These are phyloP conservation scores for Coprinopsis marcescibilis DNA, from an alignment of 768 basidiomycete genomes.

Conservation along the genomic window DNA sequence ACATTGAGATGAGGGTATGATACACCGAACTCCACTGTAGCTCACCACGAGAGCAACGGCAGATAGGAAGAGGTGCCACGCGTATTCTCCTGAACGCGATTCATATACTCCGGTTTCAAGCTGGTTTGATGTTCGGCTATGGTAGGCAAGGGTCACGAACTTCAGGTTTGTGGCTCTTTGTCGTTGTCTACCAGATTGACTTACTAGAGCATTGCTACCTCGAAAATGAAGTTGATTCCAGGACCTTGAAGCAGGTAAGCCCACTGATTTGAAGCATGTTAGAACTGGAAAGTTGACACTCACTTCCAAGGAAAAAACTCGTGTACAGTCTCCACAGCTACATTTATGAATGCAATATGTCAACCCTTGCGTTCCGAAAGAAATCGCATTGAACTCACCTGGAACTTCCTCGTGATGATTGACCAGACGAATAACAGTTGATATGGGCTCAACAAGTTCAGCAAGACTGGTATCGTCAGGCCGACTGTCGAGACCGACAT, in stretches of 20 bases:
- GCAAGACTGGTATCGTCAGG: slow-evolving; percentile 52
- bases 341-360: not conserved
- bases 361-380: not conserved
- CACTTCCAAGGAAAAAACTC: slow-evolving; percentile 63
- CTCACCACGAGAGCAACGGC: slow-evolving; percentile 55
- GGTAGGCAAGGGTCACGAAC: not conserved
- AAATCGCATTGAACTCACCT: slow-evolving; percentile 36
- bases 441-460: slow-evolving; percentile 49
- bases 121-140: slow-evolving; percentile 58
- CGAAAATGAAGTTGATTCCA: slow-evolving; percentile 34
- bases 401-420: slow-evolving; percentile 38
- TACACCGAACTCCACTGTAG: slow-evolving; percentile 8
- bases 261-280: not conserved
- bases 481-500: slow-evolving; percentile 55
- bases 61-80: slow-evolving; percentile 64
- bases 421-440: slow-evolving; percentile 46
- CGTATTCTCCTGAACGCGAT: slow-evolving; percentile 64
- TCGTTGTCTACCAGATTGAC: slow-evolving; percentile 13
- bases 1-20: not conserved
- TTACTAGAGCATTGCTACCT: slow-evolving; percentile 68
- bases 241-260: slow-evolving; percentile 2
- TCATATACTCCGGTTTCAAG: slow-evolving; percentile 59
- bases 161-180: too few relatives aligned
- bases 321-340: slow-evolving; percentile 73
- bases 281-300: not conserved